Evolutionary conservation across 192 early-diverging fungal species (phyloP), one percentile per base, ranked within the genome.

Genomic region (Ambispora gerdemannii): DNA sequence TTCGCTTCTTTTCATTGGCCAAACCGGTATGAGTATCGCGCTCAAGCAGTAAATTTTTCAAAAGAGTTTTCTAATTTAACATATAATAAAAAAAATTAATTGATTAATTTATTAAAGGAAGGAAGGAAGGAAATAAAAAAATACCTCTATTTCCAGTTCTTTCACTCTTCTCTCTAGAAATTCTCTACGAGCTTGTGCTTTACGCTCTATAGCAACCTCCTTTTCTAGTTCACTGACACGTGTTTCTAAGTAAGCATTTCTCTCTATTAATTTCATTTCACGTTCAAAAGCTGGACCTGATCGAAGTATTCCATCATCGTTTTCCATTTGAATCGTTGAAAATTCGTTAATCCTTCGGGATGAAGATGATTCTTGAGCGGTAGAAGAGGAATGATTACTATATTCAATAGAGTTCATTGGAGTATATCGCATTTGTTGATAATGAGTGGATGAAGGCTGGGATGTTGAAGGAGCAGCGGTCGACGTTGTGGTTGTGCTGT

Each of bases 1-100:
- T 70, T 30, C 67, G 51, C 58, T 70, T 70, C 30, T 70, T 70
- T n/a, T 70, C 67, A 27, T 36, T 13, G 17, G 7, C 19, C 13
- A 53, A 32, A 25, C 11, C 25, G 24, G 34, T 43, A 28, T 55
- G 50, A 13, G 53, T 55, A 27, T 52, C 51, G 0, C 67, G 55
- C 31, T 70, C 67, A 36, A 70, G 49, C 15, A 70, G 28, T 15
- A 70, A 25, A 19, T 34, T 17, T 30, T 70, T 70, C 8, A 70
- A 32, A 59, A 70, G 67, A 38, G 55, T 70, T 70, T 70, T 70
- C 67, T 68, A 66, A 31, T 34, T 24, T 53, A 68, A 55, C 3
- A 68, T 24, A 56, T 51, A 67, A 10, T 13, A 2, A 55, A 22
- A 50, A 22, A 65, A 32, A 31, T 49, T 30, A 2, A 11, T 19